phyloP scores from a whole-genome alignment of 768 basidiomycete genomes.

The Rhodocollybia butyracea region DNA sequence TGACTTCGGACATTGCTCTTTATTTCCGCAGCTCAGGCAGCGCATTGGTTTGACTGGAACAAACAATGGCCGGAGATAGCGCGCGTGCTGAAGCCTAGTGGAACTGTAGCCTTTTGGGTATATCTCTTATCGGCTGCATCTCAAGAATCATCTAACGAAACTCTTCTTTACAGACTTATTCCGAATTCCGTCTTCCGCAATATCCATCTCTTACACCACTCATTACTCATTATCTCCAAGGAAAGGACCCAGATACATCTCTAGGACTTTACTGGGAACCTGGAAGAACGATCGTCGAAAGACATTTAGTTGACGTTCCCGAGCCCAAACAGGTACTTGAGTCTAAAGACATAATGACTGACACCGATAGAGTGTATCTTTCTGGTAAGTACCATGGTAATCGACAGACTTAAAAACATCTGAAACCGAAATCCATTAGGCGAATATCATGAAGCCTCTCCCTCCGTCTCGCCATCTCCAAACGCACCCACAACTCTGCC shows the following conservation, averaged over 20 bases:
- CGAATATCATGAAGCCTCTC: conserved; percentile 34
- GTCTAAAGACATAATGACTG: conserved; percentile 28
- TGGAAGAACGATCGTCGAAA: conserved; percentile 71
- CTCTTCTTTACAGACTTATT: conserved; percentile 46
- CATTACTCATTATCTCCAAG: conserved; percentile 64
- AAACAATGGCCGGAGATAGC: conserved; percentile 68
- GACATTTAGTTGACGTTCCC: conserved; percentile 68
- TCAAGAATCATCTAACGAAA: background rate
- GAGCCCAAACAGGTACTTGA: conserved; percentile 35
- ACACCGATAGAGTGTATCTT: conserved; percentile 54
- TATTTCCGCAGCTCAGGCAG: conserved; percentile 57
- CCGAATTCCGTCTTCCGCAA: conserved; percentile 66
- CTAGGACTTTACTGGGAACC: conserved; percentile 81
- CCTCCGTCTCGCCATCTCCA: conserved; percentile 16
- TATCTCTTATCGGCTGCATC: conserved; percentile 9
- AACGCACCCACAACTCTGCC: conserved; percentile 23
- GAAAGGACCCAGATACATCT: conserved; percentile 46
- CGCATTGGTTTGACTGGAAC: conserved; percentile 80
- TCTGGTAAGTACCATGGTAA: conserved; percentile 46
- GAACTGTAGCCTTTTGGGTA: conserved; percentile 76
- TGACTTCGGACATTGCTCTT: background rate
- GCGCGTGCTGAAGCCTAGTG: conserved; percentile 56
- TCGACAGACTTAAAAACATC: too few relatives aligned
- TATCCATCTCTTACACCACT: conserved; percentile 56
- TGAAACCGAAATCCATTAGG: conserved; percentile 21